These are phyloP conservation scores for Schizosaccharomyces osmophilus DNA, from an alignment of 805 yeast species.

Conservation along the genomic window DNA sequence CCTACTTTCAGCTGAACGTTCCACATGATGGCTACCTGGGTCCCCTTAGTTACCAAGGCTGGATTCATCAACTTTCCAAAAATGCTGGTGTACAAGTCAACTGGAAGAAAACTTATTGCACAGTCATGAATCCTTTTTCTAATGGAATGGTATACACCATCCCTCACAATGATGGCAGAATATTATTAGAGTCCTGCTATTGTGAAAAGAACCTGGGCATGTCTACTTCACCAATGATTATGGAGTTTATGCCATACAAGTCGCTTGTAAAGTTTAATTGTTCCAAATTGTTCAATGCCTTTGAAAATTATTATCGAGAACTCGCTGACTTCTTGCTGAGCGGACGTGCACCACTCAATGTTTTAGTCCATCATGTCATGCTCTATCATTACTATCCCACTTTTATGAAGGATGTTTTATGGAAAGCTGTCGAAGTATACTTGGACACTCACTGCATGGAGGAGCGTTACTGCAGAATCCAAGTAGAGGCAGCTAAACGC, in stretches of 20 bases:
- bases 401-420: not conserved
- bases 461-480: not conserved
- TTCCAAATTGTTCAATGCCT: not conserved
- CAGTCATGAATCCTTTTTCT: not conserved
- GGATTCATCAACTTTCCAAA: not conserved
- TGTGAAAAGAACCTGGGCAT: not conserved
- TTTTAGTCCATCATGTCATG: not conserved
- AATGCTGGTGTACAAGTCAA: not conserved
- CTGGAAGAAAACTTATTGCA: not conserved
- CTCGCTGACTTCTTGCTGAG: not conserved
- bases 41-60: not conserved
- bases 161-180: not conserved
- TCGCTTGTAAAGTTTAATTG: not conserved
- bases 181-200: not conserved
- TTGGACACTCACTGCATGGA: not conserved
- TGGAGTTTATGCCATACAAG: not conserved
- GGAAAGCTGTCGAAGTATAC: not conserved
- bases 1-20: too few species aligned
- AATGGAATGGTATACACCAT: not conserved
- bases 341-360: not conserved
- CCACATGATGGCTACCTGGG: too few species aligned
- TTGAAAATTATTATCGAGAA: not conserved
- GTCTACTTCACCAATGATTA: not conserved
- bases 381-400: not conserved
- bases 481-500: not conserved